Conservation (phyloP, 2,329 filamentous ascomycete genomes). For the Scytalidium sp. region DNA sequence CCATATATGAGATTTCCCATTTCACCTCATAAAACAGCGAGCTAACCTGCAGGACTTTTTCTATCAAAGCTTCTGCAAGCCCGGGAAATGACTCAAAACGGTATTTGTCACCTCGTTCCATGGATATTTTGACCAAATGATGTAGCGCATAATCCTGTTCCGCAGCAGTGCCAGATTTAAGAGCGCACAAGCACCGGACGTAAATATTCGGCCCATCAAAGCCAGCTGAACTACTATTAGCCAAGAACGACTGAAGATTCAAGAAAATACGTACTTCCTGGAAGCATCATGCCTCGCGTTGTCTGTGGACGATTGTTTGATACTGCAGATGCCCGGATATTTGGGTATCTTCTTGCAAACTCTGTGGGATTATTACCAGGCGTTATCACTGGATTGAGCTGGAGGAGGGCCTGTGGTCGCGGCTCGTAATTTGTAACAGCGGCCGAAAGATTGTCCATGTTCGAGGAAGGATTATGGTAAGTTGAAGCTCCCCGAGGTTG, state of each 20-base stretch:
- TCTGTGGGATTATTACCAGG: slow-evolving; percentile 70
- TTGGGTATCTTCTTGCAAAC: slow-evolving; percentile 58
- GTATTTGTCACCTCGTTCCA: slow-evolving; percentile 92
- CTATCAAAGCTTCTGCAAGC: slow-evolving; percentile 82
- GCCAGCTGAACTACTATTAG: slow-evolving; percentile 32
- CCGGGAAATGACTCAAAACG: slow-evolving; percentile 89
- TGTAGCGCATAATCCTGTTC: slow-evolving; percentile 94
- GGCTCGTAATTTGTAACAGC: slow-evolving; percentile 70
- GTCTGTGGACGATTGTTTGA: slow-evolving; percentile 38
- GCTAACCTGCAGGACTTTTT: slow-evolving; percentile 78
- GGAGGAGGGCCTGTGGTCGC: slow-evolving; percentile 56
- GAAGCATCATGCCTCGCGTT: slow-evolving; percentile 51
- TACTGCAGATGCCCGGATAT: slow-evolving; percentile 32
- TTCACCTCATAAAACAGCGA: slow-evolving; percentile 77
- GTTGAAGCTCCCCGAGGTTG: slow-evolving; percentile 33
- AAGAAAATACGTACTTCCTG: slow-evolving; percentile 54
- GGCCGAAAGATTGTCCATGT: slow-evolving; percentile 54
- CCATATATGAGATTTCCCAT: slow-evolving; percentile 76
- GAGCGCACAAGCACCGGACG: slow-evolving; percentile 77
- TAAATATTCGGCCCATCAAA: slow-evolving; percentile 88
- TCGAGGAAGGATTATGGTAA: slow-evolving; percentile 50
- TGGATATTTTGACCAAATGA: slow-evolving; percentile 93
- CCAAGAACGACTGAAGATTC: background rate
- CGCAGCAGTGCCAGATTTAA: slow-evolving; percentile 73
- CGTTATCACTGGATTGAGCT: slow-evolving; percentile 70